Evolutionary conservation across 768 basidiomycete species (phyloP).

Genomic region (Sutorius australiensis): DNA sequence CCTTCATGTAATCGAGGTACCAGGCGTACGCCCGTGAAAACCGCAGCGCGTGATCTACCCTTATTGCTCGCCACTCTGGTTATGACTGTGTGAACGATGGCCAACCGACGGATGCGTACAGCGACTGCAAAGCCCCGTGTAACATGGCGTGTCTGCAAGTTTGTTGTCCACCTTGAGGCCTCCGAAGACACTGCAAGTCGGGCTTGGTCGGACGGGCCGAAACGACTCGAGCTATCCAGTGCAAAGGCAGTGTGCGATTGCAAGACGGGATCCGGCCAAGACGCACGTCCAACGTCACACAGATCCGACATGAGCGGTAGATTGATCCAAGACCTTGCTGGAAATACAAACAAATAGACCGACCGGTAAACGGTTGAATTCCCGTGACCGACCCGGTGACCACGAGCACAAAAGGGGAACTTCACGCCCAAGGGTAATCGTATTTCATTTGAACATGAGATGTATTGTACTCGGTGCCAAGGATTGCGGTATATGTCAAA

Average conservation of each 20-base stretch:
- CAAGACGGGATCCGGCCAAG: background rate
- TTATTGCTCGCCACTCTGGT: background rate
- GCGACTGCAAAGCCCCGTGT: background rate
- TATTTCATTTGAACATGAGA: constrained; percentile 1
- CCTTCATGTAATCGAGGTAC: background rate
- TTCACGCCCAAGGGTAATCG: background rate
- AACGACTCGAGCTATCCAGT: background rate
- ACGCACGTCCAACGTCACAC: background rate
- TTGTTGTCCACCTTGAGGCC: background rate
- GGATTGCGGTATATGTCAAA: constrained; percentile 29
- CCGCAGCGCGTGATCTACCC: background rate
- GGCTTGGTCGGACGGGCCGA: background rate
- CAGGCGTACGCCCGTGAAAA: background rate
- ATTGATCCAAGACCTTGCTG: background rate
- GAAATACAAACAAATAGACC: background rate
- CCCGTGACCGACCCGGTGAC: constrained; percentile 6
- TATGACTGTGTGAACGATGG: background rate
- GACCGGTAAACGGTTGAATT: background rate
- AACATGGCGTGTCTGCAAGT: background rate
- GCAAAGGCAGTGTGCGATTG: background rate
- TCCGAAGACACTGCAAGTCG: background rate
- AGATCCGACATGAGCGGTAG: constrained; percentile 7
- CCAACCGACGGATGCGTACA: background rate
- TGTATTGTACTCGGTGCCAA: constrained; percentile 7
- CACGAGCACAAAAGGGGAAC: background rate